Conservation (phyloP, 352 stramenopile genomes). For the Globisporangium alternatum region DNA sequence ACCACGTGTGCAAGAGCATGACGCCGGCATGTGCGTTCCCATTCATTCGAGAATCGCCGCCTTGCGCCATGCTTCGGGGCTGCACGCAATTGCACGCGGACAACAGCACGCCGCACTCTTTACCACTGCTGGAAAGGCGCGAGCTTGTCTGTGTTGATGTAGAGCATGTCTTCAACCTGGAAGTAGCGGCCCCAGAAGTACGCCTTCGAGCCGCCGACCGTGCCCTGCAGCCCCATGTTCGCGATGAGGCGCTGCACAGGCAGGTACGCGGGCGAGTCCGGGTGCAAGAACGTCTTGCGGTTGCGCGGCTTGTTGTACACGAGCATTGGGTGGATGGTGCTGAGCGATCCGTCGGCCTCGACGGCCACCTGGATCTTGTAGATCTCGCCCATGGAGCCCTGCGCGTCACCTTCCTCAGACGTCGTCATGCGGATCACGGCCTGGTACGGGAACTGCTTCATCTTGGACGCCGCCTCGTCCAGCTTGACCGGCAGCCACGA, state of each 20-base stretch:
- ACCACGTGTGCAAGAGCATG: too few relatives aligned
- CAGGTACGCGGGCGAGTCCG: slow-evolving; percentile 73
- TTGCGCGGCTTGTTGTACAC: slow-evolving; percentile 87
- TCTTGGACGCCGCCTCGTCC: slow-evolving; percentile 76
- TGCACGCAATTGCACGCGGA: background rate
- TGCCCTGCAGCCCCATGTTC: slow-evolving; percentile 46
- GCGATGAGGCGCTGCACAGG: slow-evolving; percentile 64
- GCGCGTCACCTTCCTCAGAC: slow-evolving; percentile 59
- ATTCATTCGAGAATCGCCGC: background rate
- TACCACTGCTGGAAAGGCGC: slow-evolving; percentile 82
- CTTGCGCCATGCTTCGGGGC: background rate
- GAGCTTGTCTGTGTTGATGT: slow-evolving; percentile 84
- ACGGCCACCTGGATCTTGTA: slow-evolving; percentile 90
- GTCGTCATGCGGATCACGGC: slow-evolving; percentile 85
- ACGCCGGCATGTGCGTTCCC: background rate
- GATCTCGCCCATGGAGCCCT: slow-evolving; percentile 81
- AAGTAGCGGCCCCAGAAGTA: slow-evolving; percentile 89
- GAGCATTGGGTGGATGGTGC: slow-evolving; percentile 79
- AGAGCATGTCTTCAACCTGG: slow-evolving; percentile 80
- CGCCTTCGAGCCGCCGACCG: slow-evolving; percentile 75
- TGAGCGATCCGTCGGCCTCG: slow-evolving; percentile 52
- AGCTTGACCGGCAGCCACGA: slow-evolving; percentile 83
- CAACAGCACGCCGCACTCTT: background rate
- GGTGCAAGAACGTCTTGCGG: slow-evolving; percentile 86
- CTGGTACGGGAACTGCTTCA: slow-evolving; percentile 77